Conservation (phyloP, 108 stramenopile genomes). For the Pseudonitzschia delicatissima region DNA sequence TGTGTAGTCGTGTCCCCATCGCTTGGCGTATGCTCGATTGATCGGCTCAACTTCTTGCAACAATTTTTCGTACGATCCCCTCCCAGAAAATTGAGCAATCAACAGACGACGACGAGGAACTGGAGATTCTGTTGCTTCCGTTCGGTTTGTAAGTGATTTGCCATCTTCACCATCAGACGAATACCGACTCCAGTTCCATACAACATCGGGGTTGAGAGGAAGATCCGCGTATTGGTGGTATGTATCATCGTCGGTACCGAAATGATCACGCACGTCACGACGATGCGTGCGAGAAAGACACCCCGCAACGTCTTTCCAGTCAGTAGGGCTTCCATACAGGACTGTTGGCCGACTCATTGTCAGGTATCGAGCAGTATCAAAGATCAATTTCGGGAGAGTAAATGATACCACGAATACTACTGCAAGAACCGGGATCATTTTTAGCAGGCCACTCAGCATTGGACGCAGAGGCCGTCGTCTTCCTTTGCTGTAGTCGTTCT, state of each 20-base stretch:
- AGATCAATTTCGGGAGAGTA: background rate
- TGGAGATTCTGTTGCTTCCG: background rate
- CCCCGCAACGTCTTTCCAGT: slow-evolving; percentile 1
- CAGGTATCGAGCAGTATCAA: background rate
- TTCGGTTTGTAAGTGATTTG: background rate
- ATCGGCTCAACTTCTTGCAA: slow-evolving; percentile 25
- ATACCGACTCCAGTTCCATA: slow-evolving; percentile 19
- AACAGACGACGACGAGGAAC: slow-evolving; percentile 17
- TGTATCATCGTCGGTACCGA: background rate
- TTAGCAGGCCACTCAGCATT: background rate
- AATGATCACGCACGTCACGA: background rate
- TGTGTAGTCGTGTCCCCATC: slow-evolving; percentile 28
- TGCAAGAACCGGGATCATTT: background rate
- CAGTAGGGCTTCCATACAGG: slow-evolving; percentile 23
- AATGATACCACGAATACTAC: background rate
- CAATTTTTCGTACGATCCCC: slow-evolving; percentile 21
- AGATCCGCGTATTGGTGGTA: background rate
- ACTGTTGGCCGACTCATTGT: slow-evolving; percentile 27
- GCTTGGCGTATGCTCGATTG: slow-evolving; percentile 27
- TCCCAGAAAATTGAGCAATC: slow-evolving; percentile 41
- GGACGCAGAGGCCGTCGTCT: background rate
- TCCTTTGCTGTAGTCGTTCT: background rate
- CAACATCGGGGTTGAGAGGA: background rate
- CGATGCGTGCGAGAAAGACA: background rate
- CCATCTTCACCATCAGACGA: background rate